Evolutionary conservation across 495 filamentous ascomycete genomes (phyloP), one percentile per base, ranked within the genome.

Genomic region (Bacidia gigantensis): DNA sequence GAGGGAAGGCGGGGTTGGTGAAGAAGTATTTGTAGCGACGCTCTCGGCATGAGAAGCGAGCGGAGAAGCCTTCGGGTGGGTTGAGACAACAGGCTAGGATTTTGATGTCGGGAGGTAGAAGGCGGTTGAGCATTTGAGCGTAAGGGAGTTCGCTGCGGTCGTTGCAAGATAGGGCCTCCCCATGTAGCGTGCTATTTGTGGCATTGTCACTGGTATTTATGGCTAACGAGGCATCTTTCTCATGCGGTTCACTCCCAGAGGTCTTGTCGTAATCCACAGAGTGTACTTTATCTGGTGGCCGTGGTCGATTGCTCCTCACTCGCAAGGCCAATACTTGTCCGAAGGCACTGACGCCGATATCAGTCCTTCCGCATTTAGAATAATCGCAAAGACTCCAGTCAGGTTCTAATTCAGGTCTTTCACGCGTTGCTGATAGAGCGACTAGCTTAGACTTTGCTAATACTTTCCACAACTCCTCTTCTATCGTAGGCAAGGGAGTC

Each of bases 1-100:
- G 87, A 23, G 78, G 60, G 58, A 87, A 93, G 2, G 84, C 84
- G 0, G 92, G 93, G 59, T 95, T 84, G 9, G 90, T 97, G 72
- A 98, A 98, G 75, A 95, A 96, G 67, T 97, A 98, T 39, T 82
- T 77, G 66, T 98, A 98, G 51, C 80, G 80, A 44, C 92, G 77
- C 64, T 94, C 87, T 45, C 81, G 75, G 69, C 92, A 98, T 49
- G 82, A 86, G 70, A 95, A 94, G n/a, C 93, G 81, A 12, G 92
- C 90, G 49, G 86, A 86, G 66, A 98, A 98, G 50, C 76, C 75
- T 14, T 69, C 65, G 0, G 89, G 86, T 24, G 82, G 86, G 48
- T 75, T 68, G 2, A 89, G 88, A 63, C 89, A 94, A 92, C 93
- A 98, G 39, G 92, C 92, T 24, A 97, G 74, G 35, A 95, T 72